A percentile compares a stretch with the other conserved stretches of the same genome.
phyloP scores from a whole-genome alignment of 192 early-diverging fungal species.

The Coemansia sp. region DNA sequence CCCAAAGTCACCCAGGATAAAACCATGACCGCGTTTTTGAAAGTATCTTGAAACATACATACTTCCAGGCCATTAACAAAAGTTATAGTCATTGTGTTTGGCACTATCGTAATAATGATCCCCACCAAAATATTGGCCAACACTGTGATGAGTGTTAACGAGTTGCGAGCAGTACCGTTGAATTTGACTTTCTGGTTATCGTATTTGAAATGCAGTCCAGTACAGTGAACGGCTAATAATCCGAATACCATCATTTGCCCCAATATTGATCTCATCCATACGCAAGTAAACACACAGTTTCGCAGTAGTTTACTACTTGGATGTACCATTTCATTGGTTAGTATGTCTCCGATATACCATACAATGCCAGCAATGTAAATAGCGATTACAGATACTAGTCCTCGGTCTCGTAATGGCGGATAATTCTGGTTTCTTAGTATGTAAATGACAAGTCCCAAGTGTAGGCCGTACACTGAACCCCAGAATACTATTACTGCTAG shows the following conservation, averaged over 20 bases:
- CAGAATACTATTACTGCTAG: conserved; percentile 21
- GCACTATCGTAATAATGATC: conserved; percentile 20
- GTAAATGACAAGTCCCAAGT: conserved; percentile 29
- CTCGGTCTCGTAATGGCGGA: conserved; percentile 18
- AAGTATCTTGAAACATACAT: conserved; percentile 26
- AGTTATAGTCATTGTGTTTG: conserved; percentile 7
- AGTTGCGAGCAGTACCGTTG: background rate
- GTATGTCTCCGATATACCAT: conserved; percentile 46
- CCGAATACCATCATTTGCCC: conserved; percentile 23
- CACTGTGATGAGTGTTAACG: background rate
- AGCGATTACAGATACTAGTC: conserved; percentile 2
- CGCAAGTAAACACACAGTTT: conserved; percentile 31
- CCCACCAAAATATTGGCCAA: conserved; percentile 5
- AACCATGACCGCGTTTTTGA: conserved; percentile 17
- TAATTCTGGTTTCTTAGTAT: conserved; percentile 31
- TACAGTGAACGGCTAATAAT: conserved; percentile 6
- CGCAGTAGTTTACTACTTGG: background rate
- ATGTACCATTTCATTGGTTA: conserved; percentile 37
- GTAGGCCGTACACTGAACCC: conserved; percentile 13
- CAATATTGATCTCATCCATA: conserved; percentile 44
- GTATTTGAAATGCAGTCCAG: conserved; percentile 12
- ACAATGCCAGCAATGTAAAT: conserved; percentile 18
- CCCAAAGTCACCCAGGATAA: conserved; percentile 17
- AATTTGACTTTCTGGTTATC: background rate
- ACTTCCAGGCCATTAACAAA: conserved; percentile 19